Evolutionary conservation across 768 basidiomycete genomes (phyloP).

Genomic region (Stropharia rugosoannulata): DNA sequence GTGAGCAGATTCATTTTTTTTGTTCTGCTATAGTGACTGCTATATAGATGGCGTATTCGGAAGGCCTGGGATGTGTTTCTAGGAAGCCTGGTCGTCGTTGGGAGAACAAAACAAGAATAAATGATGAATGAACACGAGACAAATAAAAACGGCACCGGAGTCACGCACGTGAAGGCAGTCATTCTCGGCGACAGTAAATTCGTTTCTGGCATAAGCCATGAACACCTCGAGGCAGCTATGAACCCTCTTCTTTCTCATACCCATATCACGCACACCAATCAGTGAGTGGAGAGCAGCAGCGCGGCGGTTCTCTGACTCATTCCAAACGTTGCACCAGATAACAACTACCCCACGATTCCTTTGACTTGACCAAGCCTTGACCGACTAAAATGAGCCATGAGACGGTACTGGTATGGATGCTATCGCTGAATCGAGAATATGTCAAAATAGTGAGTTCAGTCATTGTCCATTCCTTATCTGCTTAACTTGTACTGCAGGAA

Average conservation of each 20-base stretch:
- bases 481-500: constrained; percentile 45
- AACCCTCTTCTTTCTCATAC: constrained; percentile 4
- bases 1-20: too few species aligned
- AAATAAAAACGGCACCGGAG: too few species aligned
- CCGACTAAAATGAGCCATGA: constrained; percentile 17
- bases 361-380: neutral
- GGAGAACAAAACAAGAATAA: too few species aligned
- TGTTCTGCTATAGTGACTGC: too few species aligned
- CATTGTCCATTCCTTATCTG: constrained; percentile 9
- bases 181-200: constrained; percentile 2
- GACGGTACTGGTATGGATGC: constrained; percentile 76
- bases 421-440: constrained; percentile 74
- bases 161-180: constrained; percentile 4
- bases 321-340: neutral
- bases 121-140: too few species aligned
- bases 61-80: too few species aligned
- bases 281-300: neutral
- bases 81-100: too few species aligned
- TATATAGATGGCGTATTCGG: too few species aligned
- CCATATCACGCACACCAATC: neutral
- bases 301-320: neutral
- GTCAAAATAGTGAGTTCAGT: constrained; percentile 51
- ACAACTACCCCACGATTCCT: neutral
- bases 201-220: constrained; percentile 5
- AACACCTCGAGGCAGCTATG: constrained; percentile 14